phyloP scores from a whole-genome alignment of 2,329 filamentous ascomycete species.

The Neofusicoccum kwambonambiense region DNA sequence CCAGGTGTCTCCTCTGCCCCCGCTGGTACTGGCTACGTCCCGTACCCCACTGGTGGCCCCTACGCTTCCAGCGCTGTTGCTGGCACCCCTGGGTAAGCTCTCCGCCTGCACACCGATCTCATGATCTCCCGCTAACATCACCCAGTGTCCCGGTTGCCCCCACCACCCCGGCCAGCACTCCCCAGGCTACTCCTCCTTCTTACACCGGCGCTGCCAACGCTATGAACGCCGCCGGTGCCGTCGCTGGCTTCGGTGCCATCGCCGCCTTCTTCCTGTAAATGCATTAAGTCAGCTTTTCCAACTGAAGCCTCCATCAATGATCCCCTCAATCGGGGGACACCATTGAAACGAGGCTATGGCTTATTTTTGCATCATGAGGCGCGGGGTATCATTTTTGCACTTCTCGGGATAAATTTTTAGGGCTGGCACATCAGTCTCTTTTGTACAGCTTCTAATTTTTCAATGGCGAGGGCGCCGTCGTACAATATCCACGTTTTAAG shows the following conservation, averaged over 20 bases:
- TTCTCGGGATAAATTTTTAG: slow-evolving; percentile 13
- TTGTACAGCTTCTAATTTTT: slow-evolving; percentile 17
- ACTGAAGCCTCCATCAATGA: slow-evolving; percentile 8
- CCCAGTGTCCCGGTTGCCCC: slow-evolving; percentile 31
- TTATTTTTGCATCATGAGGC: slow-evolving; percentile 16
- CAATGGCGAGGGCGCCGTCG: slow-evolving; percentile 1
- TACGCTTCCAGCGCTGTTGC: slow-evolving; percentile 24
- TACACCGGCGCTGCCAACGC: slow-evolving; percentile 40
- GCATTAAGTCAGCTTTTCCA: slow-evolving; percentile 28
- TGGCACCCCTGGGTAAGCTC: slow-evolving; percentile 34
- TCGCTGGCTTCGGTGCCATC: slow-evolving; percentile 42
- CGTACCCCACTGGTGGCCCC: slow-evolving; percentile 50
- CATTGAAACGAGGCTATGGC: slow-evolving; percentile 13
- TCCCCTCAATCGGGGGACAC: slow-evolving; percentile 8
- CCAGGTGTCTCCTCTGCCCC: slow-evolving; percentile 13
- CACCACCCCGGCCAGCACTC: slow-evolving; percentile 21
- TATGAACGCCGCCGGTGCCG: slow-evolving; percentile 37
- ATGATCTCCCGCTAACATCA: slow-evolving; percentile 21
- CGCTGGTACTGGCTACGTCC: slow-evolving; percentile 16
- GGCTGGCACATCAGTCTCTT: slow-evolving; percentile 6
- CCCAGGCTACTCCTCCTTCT: slow-evolving; percentile 23
- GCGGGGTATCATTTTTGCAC: slow-evolving; percentile 13
- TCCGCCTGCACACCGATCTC: background rate
- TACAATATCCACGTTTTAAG: slow-evolving; percentile 9
- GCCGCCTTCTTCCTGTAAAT: slow-evolving; percentile 45